Conservation (phyloP, 2,329 filamentous ascomycete genomes). For the Aspergillus thermomutatus region DNA sequence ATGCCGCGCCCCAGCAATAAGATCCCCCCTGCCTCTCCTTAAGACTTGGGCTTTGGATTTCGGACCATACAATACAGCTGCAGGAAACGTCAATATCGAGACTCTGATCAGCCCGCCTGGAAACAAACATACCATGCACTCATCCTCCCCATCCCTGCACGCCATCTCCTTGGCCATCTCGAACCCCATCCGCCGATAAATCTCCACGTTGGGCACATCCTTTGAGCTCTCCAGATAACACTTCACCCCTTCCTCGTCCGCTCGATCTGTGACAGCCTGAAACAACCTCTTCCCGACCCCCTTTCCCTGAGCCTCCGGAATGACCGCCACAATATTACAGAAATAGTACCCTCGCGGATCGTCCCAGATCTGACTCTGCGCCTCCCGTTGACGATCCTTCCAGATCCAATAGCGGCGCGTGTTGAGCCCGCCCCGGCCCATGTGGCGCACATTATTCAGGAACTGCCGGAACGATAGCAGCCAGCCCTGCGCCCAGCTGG, state of each 20-base stretch:
- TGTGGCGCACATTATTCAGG: constrained; percentile 62
- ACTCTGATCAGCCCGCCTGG: not conserved
- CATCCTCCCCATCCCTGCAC: constrained; percentile 61
- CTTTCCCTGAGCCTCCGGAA: constrained; percentile 62
- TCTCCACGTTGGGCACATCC: constrained; percentile 65
- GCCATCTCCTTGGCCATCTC: constrained; percentile 62
- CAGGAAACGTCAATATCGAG: not conserved
- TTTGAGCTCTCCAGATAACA: constrained; percentile 72
- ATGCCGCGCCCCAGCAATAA: not conserved
- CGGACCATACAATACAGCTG: constrained; percentile 29
- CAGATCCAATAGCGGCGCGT: constrained; percentile 69
- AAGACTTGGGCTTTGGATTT: constrained; percentile 12
- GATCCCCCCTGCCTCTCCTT: not conserved
- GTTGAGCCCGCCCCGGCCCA: constrained; percentile 64
- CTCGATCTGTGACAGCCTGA: constrained; percentile 59
- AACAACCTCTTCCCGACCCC: constrained; percentile 66
- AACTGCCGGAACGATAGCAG: constrained; percentile 62
- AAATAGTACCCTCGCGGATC: constrained; percentile 71
- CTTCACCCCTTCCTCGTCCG: constrained; percentile 61
- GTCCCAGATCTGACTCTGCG: constrained; percentile 63
- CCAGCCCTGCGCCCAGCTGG: constrained; percentile 62
- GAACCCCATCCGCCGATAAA: constrained; percentile 70
- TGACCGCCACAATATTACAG: constrained; percentile 71
- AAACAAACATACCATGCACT: constrained; percentile 45
- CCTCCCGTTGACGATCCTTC: constrained; percentile 65